These are phyloP conservation scores for Rhizoclosmatium globosum DNA, from an alignment of 192 early-diverging fungal genomes.

Conservation along the genomic window DNA sequence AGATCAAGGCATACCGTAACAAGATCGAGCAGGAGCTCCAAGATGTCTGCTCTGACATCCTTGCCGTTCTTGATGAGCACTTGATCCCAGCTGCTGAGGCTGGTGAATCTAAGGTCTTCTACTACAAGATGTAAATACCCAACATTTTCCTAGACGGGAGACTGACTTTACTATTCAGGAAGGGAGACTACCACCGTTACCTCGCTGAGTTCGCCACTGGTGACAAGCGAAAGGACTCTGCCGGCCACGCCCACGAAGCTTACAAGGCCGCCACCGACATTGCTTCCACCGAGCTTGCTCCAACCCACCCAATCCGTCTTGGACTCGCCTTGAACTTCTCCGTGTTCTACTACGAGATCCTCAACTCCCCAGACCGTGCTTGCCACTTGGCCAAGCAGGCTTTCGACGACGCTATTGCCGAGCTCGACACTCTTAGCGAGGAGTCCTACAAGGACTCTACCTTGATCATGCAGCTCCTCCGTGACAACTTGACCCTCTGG, in stretches of 20 bases:
- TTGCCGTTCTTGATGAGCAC: constrained; percentile 88
- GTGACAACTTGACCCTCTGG: constrained; percentile 99
- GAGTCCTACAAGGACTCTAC: constrained; percentile 99
- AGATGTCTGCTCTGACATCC: constrained; percentile 96
- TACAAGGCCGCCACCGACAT: constrained; percentile 97
- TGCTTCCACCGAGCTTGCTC: constrained; percentile 91
- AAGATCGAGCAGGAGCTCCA: constrained; percentile 96
- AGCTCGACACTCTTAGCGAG: constrained; percentile 97
- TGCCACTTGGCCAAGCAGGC: constrained; percentile 97
- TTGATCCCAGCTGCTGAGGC: constrained; percentile 90
- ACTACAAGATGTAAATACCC: constrained; percentile 94
- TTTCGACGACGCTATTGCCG: constrained; percentile 99
- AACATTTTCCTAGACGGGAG: too few relatives aligned
- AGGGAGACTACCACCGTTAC: constrained; percentile 99
- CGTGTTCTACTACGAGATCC: constrained; percentile 99
- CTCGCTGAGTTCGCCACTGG: constrained; percentile 95
- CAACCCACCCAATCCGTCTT: constrained; percentile 98
- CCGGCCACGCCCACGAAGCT: constrained; percentile 86
- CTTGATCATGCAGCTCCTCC: constrained; percentile 98
- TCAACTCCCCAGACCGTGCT: constrained; percentile 96
- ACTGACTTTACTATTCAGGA: constrained; percentile 61
- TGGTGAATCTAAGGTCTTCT: constrained; percentile 99
- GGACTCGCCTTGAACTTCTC: constrained; percentile 99
- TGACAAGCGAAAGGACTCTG: constrained; percentile 84
- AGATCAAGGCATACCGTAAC: constrained; percentile 93